These are phyloP conservation scores for Schizopora paradoxa DNA, from an alignment of 1,284 basidiomycete genomes.

Conservation along the genomic window DNA sequence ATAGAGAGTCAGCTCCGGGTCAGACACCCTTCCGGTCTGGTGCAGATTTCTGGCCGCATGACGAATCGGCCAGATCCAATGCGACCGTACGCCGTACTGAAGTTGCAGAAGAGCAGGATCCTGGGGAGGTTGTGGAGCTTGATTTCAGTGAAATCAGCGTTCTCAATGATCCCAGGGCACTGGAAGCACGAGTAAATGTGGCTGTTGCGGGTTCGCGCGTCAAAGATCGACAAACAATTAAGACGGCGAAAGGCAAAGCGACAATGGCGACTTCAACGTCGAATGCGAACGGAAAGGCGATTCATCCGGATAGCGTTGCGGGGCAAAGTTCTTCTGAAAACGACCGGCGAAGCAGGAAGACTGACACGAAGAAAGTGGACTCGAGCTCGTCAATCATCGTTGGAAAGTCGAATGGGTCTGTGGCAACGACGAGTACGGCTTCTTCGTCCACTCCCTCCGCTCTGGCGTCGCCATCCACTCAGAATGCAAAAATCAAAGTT, in stretches of 20 bases:
- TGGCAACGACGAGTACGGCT: too few relatives aligned
- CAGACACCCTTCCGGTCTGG: constrained; percentile 9
- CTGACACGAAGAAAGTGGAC: too few relatives aligned
- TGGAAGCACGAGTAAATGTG: constrained; percentile 10
- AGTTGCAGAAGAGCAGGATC: background rate
- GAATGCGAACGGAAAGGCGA: constrained; percentile 6
- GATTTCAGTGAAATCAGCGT: constrained; percentile 16
- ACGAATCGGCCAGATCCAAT: background rate
- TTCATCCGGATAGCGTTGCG: background rate
- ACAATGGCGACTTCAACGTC: background rate
- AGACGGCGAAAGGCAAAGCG: constrained; percentile 6
- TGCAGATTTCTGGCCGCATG: constrained; percentile 13
- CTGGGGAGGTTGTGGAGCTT: constrained; percentile 14
- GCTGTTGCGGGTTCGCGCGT: too few relatives aligned
- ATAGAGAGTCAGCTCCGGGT: constrained; percentile 4
- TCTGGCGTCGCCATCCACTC: too few relatives aligned
- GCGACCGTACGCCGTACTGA: background rate
- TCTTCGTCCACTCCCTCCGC: background rate
- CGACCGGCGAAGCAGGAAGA: too few relatives aligned
- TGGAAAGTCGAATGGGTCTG: too few relatives aligned
- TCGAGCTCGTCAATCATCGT: too few relatives aligned
- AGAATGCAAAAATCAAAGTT: too few relatives aligned
- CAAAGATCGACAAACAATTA: too few relatives aligned
- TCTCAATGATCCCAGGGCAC: constrained; percentile 8
- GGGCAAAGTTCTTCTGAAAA: too few relatives aligned